Percentiles rank a stretch among this genome's conserved stretches.
Conservation (phyloP, 306 rosid species). For the Vigna trinervia region DNA sequence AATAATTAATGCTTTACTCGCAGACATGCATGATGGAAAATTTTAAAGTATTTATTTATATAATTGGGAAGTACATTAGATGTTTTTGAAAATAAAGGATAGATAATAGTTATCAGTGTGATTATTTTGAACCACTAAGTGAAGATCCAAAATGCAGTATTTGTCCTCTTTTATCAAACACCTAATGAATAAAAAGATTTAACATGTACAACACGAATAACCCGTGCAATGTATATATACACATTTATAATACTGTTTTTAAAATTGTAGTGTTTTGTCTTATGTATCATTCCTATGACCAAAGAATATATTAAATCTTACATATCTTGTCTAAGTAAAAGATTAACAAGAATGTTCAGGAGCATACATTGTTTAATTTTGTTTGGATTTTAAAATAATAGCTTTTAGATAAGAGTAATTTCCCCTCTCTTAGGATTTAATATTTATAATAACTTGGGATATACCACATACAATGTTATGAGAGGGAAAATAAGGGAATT, state of each 20-base stretch:
- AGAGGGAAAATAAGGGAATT: too few species aligned
- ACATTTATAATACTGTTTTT: background rate
- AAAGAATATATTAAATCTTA: background rate
- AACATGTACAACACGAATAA: background rate
- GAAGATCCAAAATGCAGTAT: conserved; percentile 2
- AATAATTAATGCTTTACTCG: background rate
- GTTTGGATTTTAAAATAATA: too few species aligned
- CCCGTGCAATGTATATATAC: too few species aligned
- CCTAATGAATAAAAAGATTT: background rate
- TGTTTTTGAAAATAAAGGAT: background rate
- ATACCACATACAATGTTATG: too few species aligned
- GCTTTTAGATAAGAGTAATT: too few species aligned
- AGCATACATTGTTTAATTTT: too few species aligned
- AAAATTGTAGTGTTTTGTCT: background rate
- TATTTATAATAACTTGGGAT: too few species aligned
- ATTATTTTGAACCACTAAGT: background rate
- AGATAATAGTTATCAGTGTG: conserved; percentile 5
- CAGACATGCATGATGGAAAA: background rate
- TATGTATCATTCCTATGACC: conserved; percentile 20
- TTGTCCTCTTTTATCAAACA: background rate
- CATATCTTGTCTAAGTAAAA: background rate
- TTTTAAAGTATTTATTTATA: background rate
- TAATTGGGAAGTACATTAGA: background rate
- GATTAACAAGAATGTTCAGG: too few species aligned
- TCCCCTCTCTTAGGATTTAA: too few species aligned